These are phyloP conservation scores for Linum tenue DNA, from an alignment of 345 rosid species.

Conservation along the genomic window DNA sequence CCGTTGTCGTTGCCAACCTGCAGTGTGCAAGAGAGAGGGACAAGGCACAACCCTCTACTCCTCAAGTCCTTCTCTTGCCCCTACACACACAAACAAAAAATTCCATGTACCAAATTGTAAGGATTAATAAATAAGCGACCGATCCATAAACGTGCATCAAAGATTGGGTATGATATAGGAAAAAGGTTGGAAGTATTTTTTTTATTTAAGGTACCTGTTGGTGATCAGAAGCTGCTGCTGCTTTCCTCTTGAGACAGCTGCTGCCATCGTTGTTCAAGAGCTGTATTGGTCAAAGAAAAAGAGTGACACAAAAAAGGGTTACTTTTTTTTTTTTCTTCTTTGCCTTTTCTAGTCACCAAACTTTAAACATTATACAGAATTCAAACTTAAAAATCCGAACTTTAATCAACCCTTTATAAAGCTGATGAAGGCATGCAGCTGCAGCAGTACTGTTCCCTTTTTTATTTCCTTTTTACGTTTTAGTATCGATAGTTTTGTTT, in stretches of 20 bases:
- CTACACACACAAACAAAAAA: slow-evolving; percentile 21
- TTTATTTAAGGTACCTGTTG: neutral
- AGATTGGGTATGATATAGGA: too few species aligned
- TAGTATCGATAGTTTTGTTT: too few species aligned
- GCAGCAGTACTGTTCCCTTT: neutral
- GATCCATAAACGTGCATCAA: too few species aligned
- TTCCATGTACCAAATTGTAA: neutral
- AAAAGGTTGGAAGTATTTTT: too few species aligned
- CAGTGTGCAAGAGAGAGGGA: slow-evolving; percentile 61
- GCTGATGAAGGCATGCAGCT: neutral
- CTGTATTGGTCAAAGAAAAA: neutral
- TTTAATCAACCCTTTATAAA: neutral
- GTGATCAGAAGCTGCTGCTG: neutral
- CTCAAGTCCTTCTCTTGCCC: slow-evolving; percentile 39
- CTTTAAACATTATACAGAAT: too few species aligned
- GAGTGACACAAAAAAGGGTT: neutral
- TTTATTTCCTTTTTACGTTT: too few species aligned
- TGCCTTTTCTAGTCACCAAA: too few species aligned
- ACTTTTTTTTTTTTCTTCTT: too few species aligned
- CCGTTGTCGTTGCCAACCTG: slow-evolving; percentile 59
- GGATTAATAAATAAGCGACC: too few species aligned
- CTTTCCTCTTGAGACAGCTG: neutral
- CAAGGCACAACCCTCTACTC: slow-evolving; percentile 77
- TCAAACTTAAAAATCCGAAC: neutral
- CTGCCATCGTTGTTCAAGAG: slow-evolving; percentile 17